Evolutionary conservation across 2,329 filamentous ascomycete genomes (phyloP), one percentile per base, ranked within the genome.

Genomic region (Nemania sp.): DNA sequence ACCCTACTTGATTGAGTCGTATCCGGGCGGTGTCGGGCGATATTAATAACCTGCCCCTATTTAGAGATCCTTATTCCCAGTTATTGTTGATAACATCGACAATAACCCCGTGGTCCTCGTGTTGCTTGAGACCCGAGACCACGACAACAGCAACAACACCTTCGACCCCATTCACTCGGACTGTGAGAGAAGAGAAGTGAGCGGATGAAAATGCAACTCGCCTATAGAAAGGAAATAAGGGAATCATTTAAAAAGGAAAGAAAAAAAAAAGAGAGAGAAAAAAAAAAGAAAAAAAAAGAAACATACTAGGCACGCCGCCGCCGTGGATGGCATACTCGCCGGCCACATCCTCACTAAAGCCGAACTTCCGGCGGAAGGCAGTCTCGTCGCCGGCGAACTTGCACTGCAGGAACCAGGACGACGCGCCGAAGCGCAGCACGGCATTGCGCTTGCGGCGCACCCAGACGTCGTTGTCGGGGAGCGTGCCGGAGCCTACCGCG

Each of bases 61-160:
- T 35, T 35, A 35, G 32, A 20, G 45, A 52, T 32, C 10, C 38
- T 24, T 45, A 73, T 67, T 74, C 65, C 83, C 83, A 85, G 64
- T 83, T 80, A 29, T 88, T 86, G 73, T 84, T 83, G 49, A 94
- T 83, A 0, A 88, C 88, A 77, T 94, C 90, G 0, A 92, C 86
- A 75, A 95, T 89, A 43, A 94, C 87, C 8, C 88, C 88, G 79
- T 96, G 93, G 78, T 94, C 92, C 81, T 94, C 87, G 73, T 92
- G 85, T 79, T 94, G 90, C 82, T 89, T 91, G 78, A 95, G 78
- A 4, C 92, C 93, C 75, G 89, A 92, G 0, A 95, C 90, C 20
- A 94, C 88, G 26, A 94, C 88, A 0, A 93, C 89, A 0, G 88
- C 92, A 8, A 94, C 89, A 2, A 93, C 81, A 0, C 92, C 92